A percentile compares a stretch with the other conserved stretches of the same genome.
phyloP scores from a whole-genome alignment of 1,284 basidiomycete genomes.

The Naganishia sp. region DNA sequence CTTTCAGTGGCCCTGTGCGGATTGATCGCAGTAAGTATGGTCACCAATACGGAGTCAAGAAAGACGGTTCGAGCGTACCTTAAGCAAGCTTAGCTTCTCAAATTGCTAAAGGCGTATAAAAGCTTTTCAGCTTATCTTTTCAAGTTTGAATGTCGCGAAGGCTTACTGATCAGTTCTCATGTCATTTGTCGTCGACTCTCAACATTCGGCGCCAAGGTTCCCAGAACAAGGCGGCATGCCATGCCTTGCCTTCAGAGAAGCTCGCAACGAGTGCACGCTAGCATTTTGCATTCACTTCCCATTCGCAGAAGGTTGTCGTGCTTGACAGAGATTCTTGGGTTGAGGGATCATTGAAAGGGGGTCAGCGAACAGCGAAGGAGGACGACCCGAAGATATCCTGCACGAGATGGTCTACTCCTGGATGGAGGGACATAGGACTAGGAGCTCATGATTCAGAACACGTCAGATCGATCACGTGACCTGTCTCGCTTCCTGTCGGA shows the following conservation, averaged over 20 bases:
- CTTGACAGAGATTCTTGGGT: too few species aligned
- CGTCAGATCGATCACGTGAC: conserved; percentile 13
- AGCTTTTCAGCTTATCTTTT: neutral
- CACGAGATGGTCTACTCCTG: too few species aligned
- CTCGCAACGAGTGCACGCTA: too few species aligned
- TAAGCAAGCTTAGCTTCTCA: neutral
- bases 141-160: conserved; percentile 35
- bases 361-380: too few species aligned
- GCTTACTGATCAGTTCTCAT: conserved; percentile 30
- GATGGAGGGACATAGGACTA: too few species aligned
- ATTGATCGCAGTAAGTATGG: neutral
- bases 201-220: neutral
- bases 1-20: neutral
- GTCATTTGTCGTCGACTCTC: neutral
- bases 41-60: neutral
- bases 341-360: too few species aligned
- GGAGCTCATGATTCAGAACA: neutral
- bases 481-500: neutral
- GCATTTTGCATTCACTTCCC: too few species aligned
- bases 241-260: too few species aligned
- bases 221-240: too few species aligned
- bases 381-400: too few species aligned
- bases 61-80: too few species aligned
- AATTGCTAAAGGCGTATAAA: neutral
- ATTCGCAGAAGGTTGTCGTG: too few species aligned